phyloP scores from a whole-genome alignment of 257 asterid genomes.

The Solanum appendiculatum region DNA sequence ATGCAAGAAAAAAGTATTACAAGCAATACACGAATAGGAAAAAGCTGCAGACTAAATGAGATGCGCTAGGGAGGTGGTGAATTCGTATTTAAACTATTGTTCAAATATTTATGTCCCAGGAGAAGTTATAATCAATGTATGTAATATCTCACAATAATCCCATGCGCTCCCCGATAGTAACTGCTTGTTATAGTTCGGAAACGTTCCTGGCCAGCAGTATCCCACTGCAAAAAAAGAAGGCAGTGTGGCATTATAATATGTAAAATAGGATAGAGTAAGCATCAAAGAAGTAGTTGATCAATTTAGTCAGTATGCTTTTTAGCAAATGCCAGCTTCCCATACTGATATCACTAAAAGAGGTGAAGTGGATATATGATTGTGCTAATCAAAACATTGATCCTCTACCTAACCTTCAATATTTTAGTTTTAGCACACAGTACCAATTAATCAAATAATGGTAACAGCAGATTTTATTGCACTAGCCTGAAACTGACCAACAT shows the following conservation, averaged over 20 bases:
- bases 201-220: conserved; percentile 98
- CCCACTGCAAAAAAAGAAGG: conserved; percentile 53
- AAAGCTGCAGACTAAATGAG: not conserved
- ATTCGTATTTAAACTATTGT: not conserved
- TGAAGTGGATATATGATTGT: not conserved
- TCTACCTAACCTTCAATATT: not conserved
- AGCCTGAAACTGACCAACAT: not conserved
- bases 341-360: not conserved
- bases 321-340: not conserved
- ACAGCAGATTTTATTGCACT: not conserved
- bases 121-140: conserved; percentile 1
- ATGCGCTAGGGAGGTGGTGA: not conserved
- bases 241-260: not conserved
- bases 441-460: not conserved
- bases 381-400: not conserved
- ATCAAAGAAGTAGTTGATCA: not conserved
- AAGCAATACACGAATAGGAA: not conserved
- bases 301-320: not conserved
- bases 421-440: not conserved
- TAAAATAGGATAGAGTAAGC: not conserved
- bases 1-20: not conserved
- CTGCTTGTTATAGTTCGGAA: conserved; percentile 98
- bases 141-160: conserved; percentile 68
- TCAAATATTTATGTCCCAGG: not conserved
- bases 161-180: conserved; percentile 97